A percentile compares a stretch with the other conserved stretches of the same genome.
phyloP scores from a whole-genome alignment of 2,329 filamentous ascomycete genomes.

The Aurifilum marmelostoma region DNA sequence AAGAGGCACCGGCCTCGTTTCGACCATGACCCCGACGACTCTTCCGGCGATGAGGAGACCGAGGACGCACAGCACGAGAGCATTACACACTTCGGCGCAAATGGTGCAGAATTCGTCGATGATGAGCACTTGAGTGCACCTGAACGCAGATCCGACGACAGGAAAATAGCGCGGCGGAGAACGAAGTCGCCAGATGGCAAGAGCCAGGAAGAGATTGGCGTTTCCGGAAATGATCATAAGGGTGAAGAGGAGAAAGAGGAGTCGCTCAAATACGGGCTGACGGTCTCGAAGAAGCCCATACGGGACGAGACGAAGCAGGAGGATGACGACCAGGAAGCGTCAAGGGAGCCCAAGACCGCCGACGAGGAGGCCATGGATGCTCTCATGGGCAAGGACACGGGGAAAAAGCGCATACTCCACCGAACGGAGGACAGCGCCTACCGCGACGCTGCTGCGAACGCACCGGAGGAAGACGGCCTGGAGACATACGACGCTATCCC shows the following conservation, averaged over 20 bases:
- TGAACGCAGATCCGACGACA: slow-evolving; percentile 4
- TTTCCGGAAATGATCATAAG: slow-evolving; percentile 33
- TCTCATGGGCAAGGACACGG: slow-evolving; percentile 60
- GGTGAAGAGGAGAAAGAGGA: slow-evolving; percentile 41
- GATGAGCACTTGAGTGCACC: slow-evolving; percentile 9
- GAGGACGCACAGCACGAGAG: slow-evolving; percentile 20
- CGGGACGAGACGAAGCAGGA: slow-evolving; percentile 43
- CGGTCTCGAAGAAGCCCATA: slow-evolving; percentile 37
- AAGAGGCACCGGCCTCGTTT: slow-evolving; percentile 51
- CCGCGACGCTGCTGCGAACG: slow-evolving; percentile 67
- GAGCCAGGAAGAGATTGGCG: not conserved
- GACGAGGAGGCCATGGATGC: slow-evolving; percentile 67
- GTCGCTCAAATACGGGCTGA: slow-evolving; percentile 44
- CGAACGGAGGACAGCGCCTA: slow-evolving; percentile 70
- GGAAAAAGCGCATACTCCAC: slow-evolving; percentile 56
- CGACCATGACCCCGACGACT: slow-evolving; percentile 51
- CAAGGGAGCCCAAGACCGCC: slow-evolving; percentile 34
- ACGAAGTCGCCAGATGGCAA: slow-evolving; percentile 4
- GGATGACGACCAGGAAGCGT: slow-evolving; percentile 29
- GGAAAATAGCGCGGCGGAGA: slow-evolving; percentile 13
- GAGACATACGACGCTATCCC: slow-evolving; percentile 88
- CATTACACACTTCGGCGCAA: slow-evolving; percentile 28
- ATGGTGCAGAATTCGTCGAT: slow-evolving; percentile 26
- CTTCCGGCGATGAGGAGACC: slow-evolving; percentile 32
- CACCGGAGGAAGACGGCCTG: slow-evolving; percentile 75